Base-by-base conservation (phyloP, 129 eudicot species). In the Logfia minima region DNA sequence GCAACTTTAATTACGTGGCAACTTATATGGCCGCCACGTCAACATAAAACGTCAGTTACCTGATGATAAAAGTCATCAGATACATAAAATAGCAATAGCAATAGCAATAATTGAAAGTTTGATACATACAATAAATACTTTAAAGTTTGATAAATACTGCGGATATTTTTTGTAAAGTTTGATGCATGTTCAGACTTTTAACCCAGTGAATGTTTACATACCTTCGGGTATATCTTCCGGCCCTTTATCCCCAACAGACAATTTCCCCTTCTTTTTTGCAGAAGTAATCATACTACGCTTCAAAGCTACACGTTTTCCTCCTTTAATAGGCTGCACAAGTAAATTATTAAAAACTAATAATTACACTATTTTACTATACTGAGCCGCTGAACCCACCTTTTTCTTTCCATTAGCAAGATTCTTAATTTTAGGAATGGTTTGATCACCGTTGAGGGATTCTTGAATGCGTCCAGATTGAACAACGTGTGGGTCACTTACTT, bases 331-430 rank as follows among this genome's bases (percentile, higher is more conserved):
- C 92, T 87, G 84, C 74, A 76, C 59, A 66, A 72, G 79, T 83
- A 28, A n/a, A 75, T 69, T n/a, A 51, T 67, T 10, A 13, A 53
- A 66, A 66, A 55, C 18, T n/a, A 22, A 77, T 9, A 22, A 45
- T 29, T 43, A 56, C 58, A 8, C n/a, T 35, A 23, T 23, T 31
- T 68, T 67, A 18, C n/a, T 64, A 55, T 10, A 14, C 23, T 53
- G 80, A 48, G 75, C 51, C 45, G 8, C 24, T 39, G 59, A 76
- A 84, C 91, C 83, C 76, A 91, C 96, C 85, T 41, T 68, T 82
- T 69, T 83, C 85, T 81, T 86, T 65, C 84, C 71, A 80, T 48
- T 72, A 37, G 80, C 77, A 79, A 60, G 48, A 61, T 35, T 81
- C 74, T 77, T 72, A 68, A 53, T 63, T 64, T 53, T 39, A 24